Evolutionary conservation across 257 asterid genomes (phyloP).

Genomic region (Nicotiana noctiflora): DNA sequence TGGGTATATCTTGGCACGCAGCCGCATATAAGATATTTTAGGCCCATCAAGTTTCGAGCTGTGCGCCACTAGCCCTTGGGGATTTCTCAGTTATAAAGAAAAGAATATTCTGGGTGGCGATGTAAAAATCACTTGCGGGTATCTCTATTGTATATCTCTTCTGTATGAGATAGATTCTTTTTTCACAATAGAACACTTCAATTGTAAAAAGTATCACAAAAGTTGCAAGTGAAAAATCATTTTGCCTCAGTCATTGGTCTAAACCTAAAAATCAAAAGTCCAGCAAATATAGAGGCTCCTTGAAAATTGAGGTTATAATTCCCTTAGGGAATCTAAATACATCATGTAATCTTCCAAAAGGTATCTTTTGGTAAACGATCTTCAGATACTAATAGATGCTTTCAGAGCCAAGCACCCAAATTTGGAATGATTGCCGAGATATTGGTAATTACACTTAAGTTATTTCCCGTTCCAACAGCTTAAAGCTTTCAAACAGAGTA

Average conservation of each 20-base stretch:
- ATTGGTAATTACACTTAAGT: neutral
- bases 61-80: neutral
- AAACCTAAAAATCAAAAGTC: neutral
- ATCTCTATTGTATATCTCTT: neutral
- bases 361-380: neutral
- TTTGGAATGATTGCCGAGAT: neutral
- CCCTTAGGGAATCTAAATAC: neutral
- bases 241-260: neutral
- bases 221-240: neutral
- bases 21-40: neutral
- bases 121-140: neutral
- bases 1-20: neutral
- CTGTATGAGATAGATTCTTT: neutral
- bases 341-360: neutral
- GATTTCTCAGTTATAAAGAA: neutral
- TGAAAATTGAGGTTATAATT: neutral
- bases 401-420: neutral
- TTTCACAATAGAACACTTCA: constrained; percentile 3
- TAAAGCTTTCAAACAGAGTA: neutral
- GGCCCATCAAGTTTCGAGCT: neutral
- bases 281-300: neutral
- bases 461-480: neutral
- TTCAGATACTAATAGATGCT: neutral
- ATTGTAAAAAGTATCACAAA: neutral
- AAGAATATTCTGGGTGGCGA: neutral